Conservation (phyloP, 495 filamentous ascomycete species). For the Niebla homalea region DNA sequence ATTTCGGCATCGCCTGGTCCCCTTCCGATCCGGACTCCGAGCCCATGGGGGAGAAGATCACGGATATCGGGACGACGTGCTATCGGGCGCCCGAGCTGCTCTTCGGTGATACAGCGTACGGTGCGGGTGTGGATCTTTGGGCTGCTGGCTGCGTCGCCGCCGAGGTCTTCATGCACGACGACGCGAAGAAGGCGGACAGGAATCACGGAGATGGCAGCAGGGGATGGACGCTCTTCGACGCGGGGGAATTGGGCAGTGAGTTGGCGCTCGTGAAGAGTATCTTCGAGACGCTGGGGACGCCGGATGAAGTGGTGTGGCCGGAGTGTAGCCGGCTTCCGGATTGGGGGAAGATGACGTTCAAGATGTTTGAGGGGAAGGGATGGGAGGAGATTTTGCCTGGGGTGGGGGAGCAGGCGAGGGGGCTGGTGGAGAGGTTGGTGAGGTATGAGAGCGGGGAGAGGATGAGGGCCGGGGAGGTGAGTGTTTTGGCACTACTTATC, state of each 20-base stretch:
- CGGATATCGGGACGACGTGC: conserved; percentile 83
- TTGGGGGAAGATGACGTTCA: conserved; percentile 55
- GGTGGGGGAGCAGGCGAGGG: conserved; percentile 30
- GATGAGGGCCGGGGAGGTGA: conserved; percentile 37
- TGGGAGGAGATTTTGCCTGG: conserved; percentile 42
- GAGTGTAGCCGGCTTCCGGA: conserved; percentile 42
- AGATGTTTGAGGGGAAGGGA: conserved; percentile 33
- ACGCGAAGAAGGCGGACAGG: conserved; percentile 17
- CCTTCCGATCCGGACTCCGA: conserved; percentile 48
- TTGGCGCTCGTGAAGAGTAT: conserved; percentile 80
- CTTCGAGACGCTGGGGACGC: conserved; percentile 79
- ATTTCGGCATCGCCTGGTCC: conserved; percentile 88
- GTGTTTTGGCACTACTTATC: neutral
- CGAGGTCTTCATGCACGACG: conserved; percentile 31
- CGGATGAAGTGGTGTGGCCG: conserved; percentile 65
- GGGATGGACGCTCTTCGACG: conserved; percentile 57
- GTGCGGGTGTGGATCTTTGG: conserved; percentile 70
- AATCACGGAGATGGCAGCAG: conserved; percentile 14
- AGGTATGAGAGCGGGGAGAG: conserved; percentile 42
- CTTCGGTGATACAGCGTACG: conserved; percentile 70
- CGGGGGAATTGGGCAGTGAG: conserved; percentile 81
- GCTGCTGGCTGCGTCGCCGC: conserved; percentile 74
- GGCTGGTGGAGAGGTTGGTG: conserved; percentile 42
- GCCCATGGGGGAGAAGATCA: conserved; percentile 55
- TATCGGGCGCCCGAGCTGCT: conserved; percentile 86